Percentiles rank a stretch among this genome's conserved stretches.
Conservation (phyloP, 371 early-diverging fungal genomes). For the Hamiltosporidium magnivora region DNA sequence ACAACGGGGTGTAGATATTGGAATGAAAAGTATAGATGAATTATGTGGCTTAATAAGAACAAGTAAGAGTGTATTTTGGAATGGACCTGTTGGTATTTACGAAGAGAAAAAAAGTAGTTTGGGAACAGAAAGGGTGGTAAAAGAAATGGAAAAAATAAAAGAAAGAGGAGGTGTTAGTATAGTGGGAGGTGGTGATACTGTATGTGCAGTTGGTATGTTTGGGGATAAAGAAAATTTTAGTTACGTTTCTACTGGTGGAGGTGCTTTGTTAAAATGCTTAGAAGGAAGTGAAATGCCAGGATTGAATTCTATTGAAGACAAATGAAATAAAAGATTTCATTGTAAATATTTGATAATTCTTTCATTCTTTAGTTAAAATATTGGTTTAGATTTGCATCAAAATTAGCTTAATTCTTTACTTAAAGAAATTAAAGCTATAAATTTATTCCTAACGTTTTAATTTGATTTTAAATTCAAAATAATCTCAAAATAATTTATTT, state of each 20-base stretch:
- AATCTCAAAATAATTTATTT: too few relatives aligned
- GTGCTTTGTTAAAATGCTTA: conserved; percentile 32
- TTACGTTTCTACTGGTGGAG: conserved; percentile 45
- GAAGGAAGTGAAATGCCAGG: conserved; percentile 39
- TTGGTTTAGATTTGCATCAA: too few relatives aligned
- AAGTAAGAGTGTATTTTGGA: conserved; percentile 40
- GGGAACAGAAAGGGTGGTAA: conserved; percentile 29
- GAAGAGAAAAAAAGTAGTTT: conserved; percentile 30
- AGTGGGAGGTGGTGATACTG: conserved; percentile 47
- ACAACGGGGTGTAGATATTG: conserved; percentile 32
- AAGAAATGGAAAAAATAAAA: conserved; percentile 9
- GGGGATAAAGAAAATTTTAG: conserved; percentile 21
- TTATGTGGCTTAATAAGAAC: conserved; percentile 16
- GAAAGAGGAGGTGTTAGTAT: conserved; percentile 5
- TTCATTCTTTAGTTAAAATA: too few relatives aligned
- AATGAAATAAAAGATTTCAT: background rate
- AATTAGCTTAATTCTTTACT: too few relatives aligned
- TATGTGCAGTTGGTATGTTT: conserved; percentile 21
- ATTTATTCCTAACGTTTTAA: too few relatives aligned
- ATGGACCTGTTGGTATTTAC: conserved; percentile 46
- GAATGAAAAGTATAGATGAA: conserved; percentile 24
- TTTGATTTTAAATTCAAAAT: too few relatives aligned
- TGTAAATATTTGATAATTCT: too few relatives aligned
- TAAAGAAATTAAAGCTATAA: too few relatives aligned
- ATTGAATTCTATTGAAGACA: conserved; percentile 24